Percentiles rank a stretch among this genome's conserved stretches.
phyloP scores from a whole-genome alignment of 106 monocot genomes.

The Dendrobium officinale region DNA sequence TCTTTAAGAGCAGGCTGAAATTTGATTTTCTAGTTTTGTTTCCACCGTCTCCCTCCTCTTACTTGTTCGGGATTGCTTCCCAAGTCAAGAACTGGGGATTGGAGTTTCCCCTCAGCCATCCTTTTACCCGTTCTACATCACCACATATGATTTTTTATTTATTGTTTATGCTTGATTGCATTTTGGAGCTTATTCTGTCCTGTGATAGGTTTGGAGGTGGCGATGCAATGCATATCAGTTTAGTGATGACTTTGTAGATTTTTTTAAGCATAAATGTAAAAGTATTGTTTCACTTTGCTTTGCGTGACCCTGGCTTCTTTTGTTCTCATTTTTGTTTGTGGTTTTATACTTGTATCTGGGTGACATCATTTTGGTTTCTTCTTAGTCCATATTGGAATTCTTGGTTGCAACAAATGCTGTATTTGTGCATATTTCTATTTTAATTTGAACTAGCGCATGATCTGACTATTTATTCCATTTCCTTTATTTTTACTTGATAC shows the following conservation, averaged over 20 bases:
- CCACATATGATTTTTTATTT: no score
- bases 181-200: background rate
- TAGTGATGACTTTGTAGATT: background rate
- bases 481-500: slow-evolving; percentile 14
- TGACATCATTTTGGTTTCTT: background rate
- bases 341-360: background rate
- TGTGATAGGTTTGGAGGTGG: background rate
- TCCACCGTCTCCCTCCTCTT: no score
- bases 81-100: no score
- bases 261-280: no score
- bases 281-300: no score
- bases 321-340: background rate
- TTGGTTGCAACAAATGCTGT: background rate
- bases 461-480: background rate
- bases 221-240: background rate
- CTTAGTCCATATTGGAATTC: background rate
- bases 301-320: no score
- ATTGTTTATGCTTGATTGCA: background rate
- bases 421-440: background rate
- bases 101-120: no score
- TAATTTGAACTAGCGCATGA: background rate
- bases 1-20: no score
- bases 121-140: no score
- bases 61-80: no score
- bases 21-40: no score